Conservation (phyloP, 768 basidiomycete genomes). For the Kwoniella europaea region DNA sequence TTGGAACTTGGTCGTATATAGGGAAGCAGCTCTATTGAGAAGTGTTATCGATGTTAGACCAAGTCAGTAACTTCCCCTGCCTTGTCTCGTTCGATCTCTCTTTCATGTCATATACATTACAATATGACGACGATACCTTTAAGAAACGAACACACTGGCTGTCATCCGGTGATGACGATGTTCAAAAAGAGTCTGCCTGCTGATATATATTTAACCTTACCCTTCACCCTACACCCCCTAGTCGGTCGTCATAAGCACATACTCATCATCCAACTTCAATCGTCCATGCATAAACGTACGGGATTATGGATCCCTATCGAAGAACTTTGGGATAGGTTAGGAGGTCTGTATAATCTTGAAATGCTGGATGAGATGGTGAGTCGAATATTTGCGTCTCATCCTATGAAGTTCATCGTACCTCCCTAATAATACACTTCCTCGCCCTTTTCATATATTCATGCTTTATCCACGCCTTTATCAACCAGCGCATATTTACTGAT, state of each 20-base stretch:
- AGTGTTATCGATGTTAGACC: slow-evolving; percentile 27
- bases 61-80: slow-evolving; percentile 10
- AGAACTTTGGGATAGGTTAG: slow-evolving; percentile 46
- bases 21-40: slow-evolving; percentile 23
- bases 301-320: slow-evolving; percentile 35
- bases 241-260: slow-evolving; percentile 51
- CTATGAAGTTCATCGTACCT: no score
- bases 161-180: no score
- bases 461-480: no score
- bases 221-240: neutral
- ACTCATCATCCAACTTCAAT: slow-evolving; percentile 47
- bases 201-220: neutral
- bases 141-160: no score
- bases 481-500: no score
- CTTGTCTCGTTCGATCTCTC: neutral
- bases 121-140: no score
- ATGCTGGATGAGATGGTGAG: slow-evolving; percentile 49
- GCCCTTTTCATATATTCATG: no score
- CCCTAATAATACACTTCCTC: no score
- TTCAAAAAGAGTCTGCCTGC: neutral
- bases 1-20: neutral
- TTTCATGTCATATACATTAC: no score
- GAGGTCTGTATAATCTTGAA: slow-evolving; percentile 44
- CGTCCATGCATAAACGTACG: slow-evolving; percentile 37
- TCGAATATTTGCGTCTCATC: neutral